phyloP scores from a whole-genome alignment of 768 basidiomycete genomes.

The Royoungia palumana region DNA sequence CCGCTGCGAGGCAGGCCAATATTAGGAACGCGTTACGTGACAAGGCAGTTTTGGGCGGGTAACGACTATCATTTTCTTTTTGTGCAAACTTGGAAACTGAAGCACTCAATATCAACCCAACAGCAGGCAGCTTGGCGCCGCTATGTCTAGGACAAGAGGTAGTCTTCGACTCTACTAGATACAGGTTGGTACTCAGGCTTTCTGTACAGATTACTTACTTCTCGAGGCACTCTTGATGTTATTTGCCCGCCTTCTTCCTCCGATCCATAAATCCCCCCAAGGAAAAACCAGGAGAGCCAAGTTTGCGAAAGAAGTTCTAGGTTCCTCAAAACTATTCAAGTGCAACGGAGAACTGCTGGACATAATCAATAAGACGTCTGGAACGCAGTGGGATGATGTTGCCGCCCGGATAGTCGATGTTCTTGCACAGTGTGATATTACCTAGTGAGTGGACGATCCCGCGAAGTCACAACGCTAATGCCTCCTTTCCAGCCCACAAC shows the following conservation, averaged over 20 bases:
- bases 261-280: constrained; percentile 34
- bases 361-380: constrained; percentile 41
- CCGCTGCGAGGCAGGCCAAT: constrained; percentile 36
- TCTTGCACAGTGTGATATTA: constrained; percentile 43
- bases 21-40: constrained; percentile 49
- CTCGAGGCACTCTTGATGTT: constrained; percentile 56
- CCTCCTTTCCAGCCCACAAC: constrained; percentile 49
- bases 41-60: constrained; percentile 48
- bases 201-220: constrained; percentile 47
- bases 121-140: constrained; percentile 47
- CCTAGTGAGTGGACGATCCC: constrained; percentile 41
- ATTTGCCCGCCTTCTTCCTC: constrained; percentile 54
- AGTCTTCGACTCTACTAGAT: not conserved
- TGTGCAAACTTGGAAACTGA: not conserved
- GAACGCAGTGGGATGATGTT: constrained; percentile 52
- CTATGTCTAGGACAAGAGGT: constrained; percentile 50
- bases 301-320: constrained; percentile 54
- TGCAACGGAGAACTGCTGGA: constrained; percentile 38
- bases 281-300: constrained; percentile 36
- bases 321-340: constrained; percentile 34
- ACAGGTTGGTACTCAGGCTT: not conserved
- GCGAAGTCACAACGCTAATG: constrained; percentile 1
- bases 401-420: constrained; percentile 44
- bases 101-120: not conserved
- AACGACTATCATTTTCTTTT: constrained; percentile 6